Base-by-base conservation (phyloP, 345 rosid species). In the Euphorbia pulcherrima region DNA sequence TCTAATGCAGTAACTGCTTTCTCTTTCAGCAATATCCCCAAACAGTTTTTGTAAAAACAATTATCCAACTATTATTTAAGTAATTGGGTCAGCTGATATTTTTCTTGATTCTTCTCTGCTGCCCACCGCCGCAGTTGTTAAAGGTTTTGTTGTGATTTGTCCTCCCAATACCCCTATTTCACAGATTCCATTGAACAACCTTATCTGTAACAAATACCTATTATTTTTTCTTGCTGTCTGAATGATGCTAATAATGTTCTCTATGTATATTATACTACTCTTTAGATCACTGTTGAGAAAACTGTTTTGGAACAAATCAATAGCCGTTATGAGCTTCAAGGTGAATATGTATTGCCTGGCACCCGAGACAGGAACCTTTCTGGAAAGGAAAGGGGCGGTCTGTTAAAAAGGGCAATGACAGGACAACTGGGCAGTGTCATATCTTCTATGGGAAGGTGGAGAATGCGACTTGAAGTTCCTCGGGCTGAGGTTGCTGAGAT, bases 381-480 rank as follows among this genome's bases (percentile, higher is more conserved):
- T 69, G 89, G 84, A 55, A 86, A 90, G 78, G 90, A 80, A 77
- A 82, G 69, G 65, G 97, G 83, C 74, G 90, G 86, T 69, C 83
- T 93, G 80, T 83, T 93, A 37, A 81, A 86, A 86, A 86, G 89
- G 79, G 97, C 94, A 74, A 89, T 90, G 96, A 85, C 88, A 54
- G 98, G 98, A 37, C 97, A 90, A 75, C 82, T 90, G 29, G 87
- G 96, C 64, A 93, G 96, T 77, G 97, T 88, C 81, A 93, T 93
- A 79, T 93, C 98, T 72, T 89, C 97, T 40, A 84, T 93, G 91
- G 97, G 98, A 81, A 87, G 98, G 81, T 93, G 98, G 98, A 89
- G 98, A 83, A 84, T 93, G 94, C 88, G 98, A 81, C 97, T 93
- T 75, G 98, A 93, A 83, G 98, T 93, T 81, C 93, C 98, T 64